Evolutionary conservation across 2,329 filamentous ascomycete species (phyloP).

Genomic region (Nemania diffusa): DNA sequence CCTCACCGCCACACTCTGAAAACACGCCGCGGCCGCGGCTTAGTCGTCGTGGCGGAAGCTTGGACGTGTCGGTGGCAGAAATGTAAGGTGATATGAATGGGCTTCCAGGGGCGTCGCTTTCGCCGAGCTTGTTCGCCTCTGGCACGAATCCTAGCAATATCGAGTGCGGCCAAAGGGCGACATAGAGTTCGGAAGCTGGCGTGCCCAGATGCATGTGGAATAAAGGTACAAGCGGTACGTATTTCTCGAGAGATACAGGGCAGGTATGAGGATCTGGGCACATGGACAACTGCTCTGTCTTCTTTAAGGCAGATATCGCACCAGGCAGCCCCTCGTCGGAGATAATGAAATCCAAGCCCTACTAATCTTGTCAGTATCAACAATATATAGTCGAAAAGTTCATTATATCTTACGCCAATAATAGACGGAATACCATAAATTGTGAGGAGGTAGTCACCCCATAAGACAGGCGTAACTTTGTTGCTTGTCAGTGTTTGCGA

Average conservation of each 20-base stretch:
- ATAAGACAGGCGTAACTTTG: slow-evolving; percentile 9
- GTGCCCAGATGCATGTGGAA: slow-evolving; percentile 18
- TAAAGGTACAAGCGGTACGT: slow-evolving; percentile 1
- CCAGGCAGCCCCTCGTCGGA: slow-evolving; percentile 1
- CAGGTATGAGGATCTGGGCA: slow-evolving; percentile 7
- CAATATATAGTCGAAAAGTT: not conserved
- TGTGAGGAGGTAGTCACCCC: slow-evolving; percentile 19
- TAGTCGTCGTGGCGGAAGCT: slow-evolving; percentile 3
- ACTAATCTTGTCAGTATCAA: not conserved
- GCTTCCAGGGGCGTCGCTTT: not conserved
- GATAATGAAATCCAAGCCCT: slow-evolving; percentile 15
- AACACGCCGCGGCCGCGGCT: slow-evolving; percentile 8
- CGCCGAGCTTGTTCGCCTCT: not conserved
- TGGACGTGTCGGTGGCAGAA: slow-evolving; percentile 4
- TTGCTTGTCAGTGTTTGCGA: slow-evolving; percentile 4
- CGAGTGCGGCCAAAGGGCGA: slow-evolving; percentile 14
- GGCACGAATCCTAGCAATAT: slow-evolving; percentile 5
- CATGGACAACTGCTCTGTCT: not conserved
- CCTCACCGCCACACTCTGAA: slow-evolving; percentile 8
- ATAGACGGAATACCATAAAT: slow-evolving; percentile 19
- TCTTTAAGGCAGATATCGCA: slow-evolving; percentile 3
- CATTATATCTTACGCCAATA: slow-evolving; percentile 6
- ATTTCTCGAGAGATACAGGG: not conserved
- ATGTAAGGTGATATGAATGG: not conserved
- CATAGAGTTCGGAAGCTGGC: slow-evolving; percentile 7